Percentiles rank a stretch among this genome's conserved stretches.
phyloP scores from a whole-genome alignment of 805 yeast genomes.

The Lipomyces yamadae region DNA sequence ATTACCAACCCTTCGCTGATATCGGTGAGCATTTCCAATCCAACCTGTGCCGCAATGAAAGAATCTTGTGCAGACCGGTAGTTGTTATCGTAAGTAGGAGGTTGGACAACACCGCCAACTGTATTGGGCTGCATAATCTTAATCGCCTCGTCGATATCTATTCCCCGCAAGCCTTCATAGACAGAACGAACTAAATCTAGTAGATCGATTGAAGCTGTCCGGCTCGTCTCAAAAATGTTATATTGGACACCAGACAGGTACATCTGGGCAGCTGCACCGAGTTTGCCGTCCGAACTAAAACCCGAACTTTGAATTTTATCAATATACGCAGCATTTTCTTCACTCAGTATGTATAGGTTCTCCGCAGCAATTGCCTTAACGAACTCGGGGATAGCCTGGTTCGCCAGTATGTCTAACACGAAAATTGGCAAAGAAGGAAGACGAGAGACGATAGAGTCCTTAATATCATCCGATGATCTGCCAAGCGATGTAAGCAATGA shows the following conservation, averaged over 20 bases:
- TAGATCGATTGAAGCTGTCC: conserved; percentile 22
- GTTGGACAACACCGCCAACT: conserved; percentile 14
- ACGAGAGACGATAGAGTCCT: conserved; percentile 44
- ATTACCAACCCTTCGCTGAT: conserved; percentile 61
- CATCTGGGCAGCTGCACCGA: conserved; percentile 23
- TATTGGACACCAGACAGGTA: conserved; percentile 30
- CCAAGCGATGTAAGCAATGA: conserved; percentile 68
- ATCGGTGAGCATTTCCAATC: conserved; percentile 77
- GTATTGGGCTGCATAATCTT: conserved; percentile 1
- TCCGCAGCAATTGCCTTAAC: conserved; percentile 42
- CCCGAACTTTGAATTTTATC: conserved; percentile 22
- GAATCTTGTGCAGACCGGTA: conserved; percentile 52
- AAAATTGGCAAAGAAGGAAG: conserved; percentile 39
- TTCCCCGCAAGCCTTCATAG: background rate
- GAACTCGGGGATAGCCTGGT: conserved; percentile 17
- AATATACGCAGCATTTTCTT: conserved; percentile 38
- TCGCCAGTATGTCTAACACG: conserved; percentile 25
- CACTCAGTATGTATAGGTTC: conserved; percentile 43
- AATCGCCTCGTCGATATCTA: conserved; percentile 12
- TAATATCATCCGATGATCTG: conserved; percentile 30
- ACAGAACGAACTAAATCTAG: conserved; percentile 17
- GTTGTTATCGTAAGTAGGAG: conserved; percentile 7
- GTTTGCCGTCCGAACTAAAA: background rate
- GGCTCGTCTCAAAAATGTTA: conserved; percentile 25
- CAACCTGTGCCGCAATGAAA: conserved; percentile 67